Evolutionary conservation across 352 stramenopile species (phyloP).

Genomic region (Globisporangium cederbergense): DNA sequence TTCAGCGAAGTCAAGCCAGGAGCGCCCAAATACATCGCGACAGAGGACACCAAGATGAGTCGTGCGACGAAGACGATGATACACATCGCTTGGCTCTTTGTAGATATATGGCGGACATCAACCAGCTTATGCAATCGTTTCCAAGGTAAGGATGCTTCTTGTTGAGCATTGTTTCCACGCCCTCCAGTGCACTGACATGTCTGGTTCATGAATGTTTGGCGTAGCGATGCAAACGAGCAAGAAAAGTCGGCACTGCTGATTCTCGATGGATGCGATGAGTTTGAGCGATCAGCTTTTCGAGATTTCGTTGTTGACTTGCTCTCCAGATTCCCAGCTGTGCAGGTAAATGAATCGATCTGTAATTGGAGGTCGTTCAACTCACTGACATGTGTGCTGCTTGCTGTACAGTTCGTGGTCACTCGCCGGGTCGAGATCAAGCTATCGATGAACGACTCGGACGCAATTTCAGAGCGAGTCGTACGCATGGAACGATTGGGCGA

Average conservation of each 20-base stretch:
- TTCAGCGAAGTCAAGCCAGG: constrained; percentile 16
- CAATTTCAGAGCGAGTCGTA: constrained; percentile 24
- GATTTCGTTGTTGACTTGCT: constrained; percentile 42
- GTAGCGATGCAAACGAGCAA: constrained; percentile 13
- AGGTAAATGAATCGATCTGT: constrained; percentile 29
- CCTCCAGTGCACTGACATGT: neutral
- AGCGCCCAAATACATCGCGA: neutral
- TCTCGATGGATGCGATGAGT: constrained; percentile 60
- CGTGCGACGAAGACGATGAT: neutral
- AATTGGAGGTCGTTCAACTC: neutral
- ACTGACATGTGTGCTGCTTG: neutral
- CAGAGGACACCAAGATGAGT: neutral
- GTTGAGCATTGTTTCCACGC: neutral
- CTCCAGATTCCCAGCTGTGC: constrained; percentile 32
- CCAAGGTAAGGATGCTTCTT: constrained; percentile 25
- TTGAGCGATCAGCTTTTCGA: constrained; percentile 32
- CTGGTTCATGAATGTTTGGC: neutral
- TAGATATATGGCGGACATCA: constrained; percentile 26
- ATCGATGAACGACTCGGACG: constrained; percentile 11
- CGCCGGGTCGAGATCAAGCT: constrained; percentile 29
- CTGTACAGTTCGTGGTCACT: constrained; percentile 33
- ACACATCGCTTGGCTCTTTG: constrained; percentile 15
- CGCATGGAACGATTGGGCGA: constrained; percentile 35
- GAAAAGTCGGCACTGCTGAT: constrained; percentile 35
- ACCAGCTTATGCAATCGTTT: constrained; percentile 29